Evolutionary conservation across 805 yeast genomes (phyloP), one percentile per base, ranked within the genome.

Genomic region (Ogataea naganishii): DNA sequence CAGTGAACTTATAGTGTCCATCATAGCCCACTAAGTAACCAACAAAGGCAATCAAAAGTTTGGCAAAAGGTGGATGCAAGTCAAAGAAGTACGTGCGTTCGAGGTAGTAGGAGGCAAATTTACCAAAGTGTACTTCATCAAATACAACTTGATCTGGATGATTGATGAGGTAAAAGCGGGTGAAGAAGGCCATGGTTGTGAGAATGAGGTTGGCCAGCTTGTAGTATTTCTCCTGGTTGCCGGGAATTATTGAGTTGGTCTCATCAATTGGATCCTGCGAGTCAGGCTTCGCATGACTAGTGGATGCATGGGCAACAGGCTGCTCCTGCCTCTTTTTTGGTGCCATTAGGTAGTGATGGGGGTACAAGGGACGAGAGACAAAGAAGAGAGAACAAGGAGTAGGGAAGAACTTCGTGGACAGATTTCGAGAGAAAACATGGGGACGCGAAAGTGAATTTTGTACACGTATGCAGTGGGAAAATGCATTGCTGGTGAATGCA

Each of bases 51-150:
- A 89, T 84, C 42, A 88, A 65, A 53, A 92, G 66, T 55, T 92
- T 92, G 32, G 95, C 98, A 56, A 92, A 84, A 14, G 99, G 99
- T 7, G 99, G 99, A 59, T 92, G 99, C 30, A 92, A 75, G 58
- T 92, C 99, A 49, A 92, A 92, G 56, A 85, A 92, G 56, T 83
- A 92, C 0, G 95, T 80, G 38, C 95, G 69, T 56, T 89, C 82
- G 36, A 89, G 60, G 56, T 89, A 89, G 57, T 81, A 80, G 2
- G 85, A 72, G 6, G 89, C 89, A 53, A 81, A 81, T 46, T 81
- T 81, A 21, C 94, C 94, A 46, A 82, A 82, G 53, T 82, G 94
- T 14, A 80, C 92, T 50, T 82, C 94, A 57, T 82, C 94, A 44
- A 82, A 82, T 3, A 82, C 92, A 34, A 82, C 94, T 51, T 78